These are phyloP conservation scores for Hyaloscypha hepaticicola DNA, from an alignment of 495 filamentous ascomycete genomes.

Conservation along the genomic window DNA sequence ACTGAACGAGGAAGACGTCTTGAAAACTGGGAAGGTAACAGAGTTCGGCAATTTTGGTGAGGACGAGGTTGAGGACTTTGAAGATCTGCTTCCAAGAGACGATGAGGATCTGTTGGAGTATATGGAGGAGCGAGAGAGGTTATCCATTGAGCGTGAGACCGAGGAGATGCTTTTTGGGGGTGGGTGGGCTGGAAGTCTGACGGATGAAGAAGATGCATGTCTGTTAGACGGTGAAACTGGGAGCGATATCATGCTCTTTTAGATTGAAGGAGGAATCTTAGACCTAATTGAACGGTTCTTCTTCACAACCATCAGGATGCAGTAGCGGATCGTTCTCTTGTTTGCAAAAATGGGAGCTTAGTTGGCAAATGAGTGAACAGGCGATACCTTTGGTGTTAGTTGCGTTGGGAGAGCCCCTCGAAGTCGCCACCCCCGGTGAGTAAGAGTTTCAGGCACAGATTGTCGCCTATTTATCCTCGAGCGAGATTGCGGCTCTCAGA, in stretches of 20 bases:
- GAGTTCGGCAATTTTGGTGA: neutral
- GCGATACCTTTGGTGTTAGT: no score
- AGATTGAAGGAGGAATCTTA: neutral
- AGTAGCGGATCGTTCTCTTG: no score
- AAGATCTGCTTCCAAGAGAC: conserved; percentile 16
- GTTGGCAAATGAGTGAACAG: no score
- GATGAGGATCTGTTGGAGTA: conserved; percentile 14
- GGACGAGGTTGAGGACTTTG: conserved; percentile 13
- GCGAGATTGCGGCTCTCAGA: conserved; percentile 30
- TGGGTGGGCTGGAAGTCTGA: conserved; percentile 1
- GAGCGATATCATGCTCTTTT: neutral
- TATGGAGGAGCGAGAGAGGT: conserved; percentile 22
- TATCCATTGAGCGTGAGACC: conserved; percentile 16
- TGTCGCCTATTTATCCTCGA: conserved; percentile 21
- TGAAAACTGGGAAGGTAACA: neutral
- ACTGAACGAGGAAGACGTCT: neutral
- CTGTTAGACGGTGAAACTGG: neutral
- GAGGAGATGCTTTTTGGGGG: conserved; percentile 27
- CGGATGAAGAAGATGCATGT: neutral
- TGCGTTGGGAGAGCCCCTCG: conserved; percentile 16
- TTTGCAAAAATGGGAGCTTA: no score
- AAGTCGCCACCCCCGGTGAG: conserved; percentile 6
- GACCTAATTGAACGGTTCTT: neutral
- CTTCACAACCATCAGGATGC: neutral
- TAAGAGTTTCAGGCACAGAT: conserved; percentile 31